A percentile compares a stretch with the other conserved stretches of the same genome.
These are phyloP conservation scores for Apiospora sp. DNA, from an alignment of 2,329 filamentous ascomycete genomes.

Conservation along the genomic window DNA sequence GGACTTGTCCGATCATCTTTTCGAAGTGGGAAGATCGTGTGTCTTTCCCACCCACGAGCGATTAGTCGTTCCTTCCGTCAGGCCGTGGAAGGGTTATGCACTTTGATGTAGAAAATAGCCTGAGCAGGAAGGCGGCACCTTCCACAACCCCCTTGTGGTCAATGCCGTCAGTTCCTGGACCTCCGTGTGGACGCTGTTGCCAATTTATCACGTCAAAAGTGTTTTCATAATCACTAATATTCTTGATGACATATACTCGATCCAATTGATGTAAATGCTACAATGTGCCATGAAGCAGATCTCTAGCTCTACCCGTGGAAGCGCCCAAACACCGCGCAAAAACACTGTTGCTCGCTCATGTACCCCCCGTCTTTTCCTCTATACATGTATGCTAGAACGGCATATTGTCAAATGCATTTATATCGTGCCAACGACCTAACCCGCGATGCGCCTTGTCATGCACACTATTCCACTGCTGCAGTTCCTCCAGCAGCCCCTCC, in stretches of 20 bases:
- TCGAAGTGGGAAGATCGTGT: not conserved
- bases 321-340: conserved; percentile 7
- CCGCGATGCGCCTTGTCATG: conserved; percentile 30
- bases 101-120: not conserved
- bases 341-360: not conserved
- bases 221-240: not conserved
- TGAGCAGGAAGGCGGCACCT: not conserved
- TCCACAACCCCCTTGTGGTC: not conserved
- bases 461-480: conserved; percentile 36
- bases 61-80: not conserved
- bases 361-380: not conserved
- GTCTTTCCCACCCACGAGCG: too few relatives aligned
- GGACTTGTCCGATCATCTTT: not conserved
- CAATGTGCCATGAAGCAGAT: not conserved
- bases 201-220: not conserved
- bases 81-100: not conserved
- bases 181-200: not conserved
- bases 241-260: not conserved
- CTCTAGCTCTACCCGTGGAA: not conserved
- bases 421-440: not conserved
- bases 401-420: not conserved
- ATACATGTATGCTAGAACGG: not conserved
- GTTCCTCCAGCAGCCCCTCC: conserved; percentile 31
- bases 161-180: not conserved
- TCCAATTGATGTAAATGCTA: conserved; percentile 1